Evolutionary conservation across 345 rosid genomes (phyloP).

Genomic region (Hibiscus syriacus): DNA sequence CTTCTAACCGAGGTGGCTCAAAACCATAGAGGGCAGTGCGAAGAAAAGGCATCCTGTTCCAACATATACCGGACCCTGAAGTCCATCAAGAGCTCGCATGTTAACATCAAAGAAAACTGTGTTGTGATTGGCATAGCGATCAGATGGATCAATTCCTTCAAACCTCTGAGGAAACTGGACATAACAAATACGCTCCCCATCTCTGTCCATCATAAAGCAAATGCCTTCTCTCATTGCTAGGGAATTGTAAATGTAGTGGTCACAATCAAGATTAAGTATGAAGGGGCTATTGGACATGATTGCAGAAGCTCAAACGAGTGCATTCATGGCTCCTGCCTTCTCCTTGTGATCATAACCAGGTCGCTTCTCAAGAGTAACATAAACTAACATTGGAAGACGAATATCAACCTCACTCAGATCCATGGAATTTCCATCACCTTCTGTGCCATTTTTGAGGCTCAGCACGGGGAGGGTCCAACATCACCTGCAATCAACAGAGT

Average conservation of each 20-base stretch:
- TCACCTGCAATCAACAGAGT: conserved; percentile 39
- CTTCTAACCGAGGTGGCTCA: conserved; percentile 42
- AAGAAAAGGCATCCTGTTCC: conserved; percentile 92
- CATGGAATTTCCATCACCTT: conserved; percentile 25
- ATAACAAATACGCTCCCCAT: conserved; percentile 52
- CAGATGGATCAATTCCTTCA: conserved; percentile 83
- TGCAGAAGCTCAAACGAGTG: conserved; percentile 72
- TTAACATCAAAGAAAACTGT: conserved; percentile 80
- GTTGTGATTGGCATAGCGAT: conserved; percentile 77
- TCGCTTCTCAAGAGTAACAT: conserved; percentile 74
- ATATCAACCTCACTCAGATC: conserved; percentile 57
- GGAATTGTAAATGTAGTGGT: conserved; percentile 73
- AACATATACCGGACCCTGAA: conserved; percentile 86
- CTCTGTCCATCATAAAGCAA: conserved; percentile 83
- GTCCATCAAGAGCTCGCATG: conserved; percentile 74
- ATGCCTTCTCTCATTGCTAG: conserved; percentile 67
- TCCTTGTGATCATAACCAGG: conserved; percentile 88
- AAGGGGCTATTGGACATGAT: conserved; percentile 86
- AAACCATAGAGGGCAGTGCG: conserved; percentile 72
- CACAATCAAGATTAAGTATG: conserved; percentile 82
- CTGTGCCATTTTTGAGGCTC: conserved; percentile 34
- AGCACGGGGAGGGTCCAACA: conserved; percentile 64
- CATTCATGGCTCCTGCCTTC: conserved; percentile 95
- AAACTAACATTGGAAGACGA: conserved; percentile 79
- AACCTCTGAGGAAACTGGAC: conserved; percentile 89